A percentile compares a stretch with the other conserved stretches of the same genome.
Evolutionary conservation across 768 basidiomycete species (phyloP).

Genomic region (Solioccasus polychromus): DNA sequence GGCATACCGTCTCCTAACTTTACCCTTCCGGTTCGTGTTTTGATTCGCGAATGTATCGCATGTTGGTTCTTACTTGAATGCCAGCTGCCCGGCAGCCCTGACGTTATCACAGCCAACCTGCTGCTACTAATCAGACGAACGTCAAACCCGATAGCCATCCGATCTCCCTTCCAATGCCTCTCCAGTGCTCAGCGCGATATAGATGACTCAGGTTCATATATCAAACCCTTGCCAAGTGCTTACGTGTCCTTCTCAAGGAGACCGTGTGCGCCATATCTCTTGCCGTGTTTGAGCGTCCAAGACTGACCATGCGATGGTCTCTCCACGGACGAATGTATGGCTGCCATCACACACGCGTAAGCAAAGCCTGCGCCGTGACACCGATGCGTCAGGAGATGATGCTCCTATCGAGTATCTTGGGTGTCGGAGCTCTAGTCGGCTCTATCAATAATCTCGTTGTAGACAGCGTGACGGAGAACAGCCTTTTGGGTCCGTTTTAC

Average conservation of each 20-base stretch:
- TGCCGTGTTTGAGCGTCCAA: background rate
- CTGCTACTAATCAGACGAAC: slow-evolving; percentile 37
- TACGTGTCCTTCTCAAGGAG: slow-evolving; percentile 74
- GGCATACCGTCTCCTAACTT: too few relatives aligned
- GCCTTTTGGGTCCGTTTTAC: slow-evolving; percentile 80
- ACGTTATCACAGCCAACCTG: slow-evolving; percentile 49
- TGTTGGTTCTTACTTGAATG: too few relatives aligned
- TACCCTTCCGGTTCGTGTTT: too few relatives aligned
- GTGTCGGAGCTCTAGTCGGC: slow-evolving; percentile 76
- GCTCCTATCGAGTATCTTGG: slow-evolving; percentile 78
- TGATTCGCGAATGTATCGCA: too few relatives aligned
- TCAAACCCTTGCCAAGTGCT: slow-evolving; percentile 55
- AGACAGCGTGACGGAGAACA: slow-evolving; percentile 64
- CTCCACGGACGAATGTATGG: slow-evolving; percentile 86
- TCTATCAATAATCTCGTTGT: slow-evolving; percentile 65
- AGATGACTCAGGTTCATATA: slow-evolving; percentile 48
- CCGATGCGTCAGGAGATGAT: slow-evolving; percentile 80
- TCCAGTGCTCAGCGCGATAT: background rate
- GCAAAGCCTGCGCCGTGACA: slow-evolving; percentile 76
- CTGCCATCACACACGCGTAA: slow-evolving; percentile 65
- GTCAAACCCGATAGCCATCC: slow-evolving; percentile 36
- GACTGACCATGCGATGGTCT: slow-evolving; percentile 36
- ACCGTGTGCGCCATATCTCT: slow-evolving; percentile 43
- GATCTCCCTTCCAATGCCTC: background rate
- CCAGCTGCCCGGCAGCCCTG: slow-evolving; percentile 44